Base-by-base conservation (phyloP, 139 green algal genomes). In the Coelastrella sp. region DNA sequence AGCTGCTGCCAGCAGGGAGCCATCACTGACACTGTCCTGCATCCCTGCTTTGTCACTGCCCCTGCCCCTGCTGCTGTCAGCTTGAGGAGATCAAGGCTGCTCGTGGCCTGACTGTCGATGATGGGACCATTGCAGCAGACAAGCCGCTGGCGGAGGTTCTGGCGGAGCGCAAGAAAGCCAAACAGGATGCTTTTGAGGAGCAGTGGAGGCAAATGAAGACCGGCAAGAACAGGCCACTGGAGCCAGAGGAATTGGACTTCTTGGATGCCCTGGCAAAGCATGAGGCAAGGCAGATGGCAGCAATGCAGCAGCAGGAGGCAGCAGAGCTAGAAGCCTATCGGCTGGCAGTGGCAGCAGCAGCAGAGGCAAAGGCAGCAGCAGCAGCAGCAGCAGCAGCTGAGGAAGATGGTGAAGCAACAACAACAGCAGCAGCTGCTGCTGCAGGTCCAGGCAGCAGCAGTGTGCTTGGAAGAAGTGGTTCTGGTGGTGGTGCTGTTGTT, bases 211-310 rank as follows among this genome's bases (percentile, higher is more conserved):
- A 90, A 59, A 98, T 98, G 96, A 98, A 98, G 91, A 89, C 85
- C 85, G 93, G 89, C 74, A 98, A 98, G 90, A 98, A 98, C 91
- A 90, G 95, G 75, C 96, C 96, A 0, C 89, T 98, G 27, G 96
- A 98, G 15, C 91, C 95, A n/a, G 96, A 98, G 9, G 96, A 98
- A 87, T 57, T 97, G 7, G 88, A 96, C 73, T 98, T 98, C 91
- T 65, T 97, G 4, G 93, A 97, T 80, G 11, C 4, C 4, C 27
- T 98, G 9, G 84, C 89, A 14, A 65, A 93, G 19, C 80, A 88
- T 35, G 93, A 96, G 70, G 81, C 84, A 6, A 60, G 66, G 49
- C 57, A 89, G 56, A 78, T 93, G 25, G 82, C 70, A 19, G 35
- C 56, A 20, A 58, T 84, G 68, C 72, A 25, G 6, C 61, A 92